Base-by-base conservation (phyloP, 2,329 filamentous ascomycete genomes). In the Aspergillus pseudoviridinutans region DNA sequence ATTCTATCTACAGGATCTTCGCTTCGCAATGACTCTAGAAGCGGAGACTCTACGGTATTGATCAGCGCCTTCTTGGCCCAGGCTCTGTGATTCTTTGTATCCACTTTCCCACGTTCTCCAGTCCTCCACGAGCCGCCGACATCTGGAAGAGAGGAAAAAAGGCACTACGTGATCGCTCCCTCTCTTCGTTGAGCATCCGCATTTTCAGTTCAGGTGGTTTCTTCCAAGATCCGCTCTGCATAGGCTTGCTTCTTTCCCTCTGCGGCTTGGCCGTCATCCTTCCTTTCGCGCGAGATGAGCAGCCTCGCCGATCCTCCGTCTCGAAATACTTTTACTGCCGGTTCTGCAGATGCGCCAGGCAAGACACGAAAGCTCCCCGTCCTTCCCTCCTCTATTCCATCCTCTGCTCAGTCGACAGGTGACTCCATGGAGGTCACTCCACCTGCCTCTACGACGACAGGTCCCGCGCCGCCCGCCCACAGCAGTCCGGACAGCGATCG, bases 371-470 rank as follows among this genome's bases (percentile, higher is more conserved):
- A 79, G 50, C 79, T 83, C 50, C 79, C 81, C 51, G 78, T 83
- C 58, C 76, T 82, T 52, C 76, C 79, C 20, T 80, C 80, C 20
- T 77, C 79, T 38, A 67, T 78, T 41, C 68, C 71, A 53, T 71
- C 77, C 50, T 75, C 78, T 50, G 47, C 46, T 28, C 74, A 75
- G 51, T 71, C 76, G 59, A 74, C 77, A 32, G 76, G 76, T 56
- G 82, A 83, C 61, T 76, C 80, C 55, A 85, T 85, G 82, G 81
- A 84, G 57, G 74, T 82, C 53, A 80, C 81, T 56, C 79, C 81
- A 47, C 74, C 80, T 47, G 69, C 76, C 57, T 71, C 76, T 41
- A 64, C 72, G 24, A 72, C 76, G 50, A 81, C 82, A 76, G 64
- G 62, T 32, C 58, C 58, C 38, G 78, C 76, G 25, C 79, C 80